Conservation (phyloP, 257 asterid genomes). For the Solanum acaule region DNA sequence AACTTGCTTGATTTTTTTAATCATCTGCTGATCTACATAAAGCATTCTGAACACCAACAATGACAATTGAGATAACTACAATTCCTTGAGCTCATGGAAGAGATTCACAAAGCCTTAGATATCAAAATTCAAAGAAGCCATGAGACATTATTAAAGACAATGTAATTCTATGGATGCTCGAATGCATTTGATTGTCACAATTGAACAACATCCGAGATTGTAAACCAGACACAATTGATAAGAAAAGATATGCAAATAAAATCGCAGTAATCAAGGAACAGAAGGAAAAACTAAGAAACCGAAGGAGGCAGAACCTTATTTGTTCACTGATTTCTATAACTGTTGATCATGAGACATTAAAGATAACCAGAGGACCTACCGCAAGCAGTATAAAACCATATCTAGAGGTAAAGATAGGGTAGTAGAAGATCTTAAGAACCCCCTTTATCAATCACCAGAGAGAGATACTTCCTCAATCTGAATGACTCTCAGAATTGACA, state of each 20-base stretch:
- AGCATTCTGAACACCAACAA: neutral
- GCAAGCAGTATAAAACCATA: neutral
- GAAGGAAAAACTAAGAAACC: neutral
- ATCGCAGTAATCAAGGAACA: neutral
- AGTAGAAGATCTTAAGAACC: neutral
- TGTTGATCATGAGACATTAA: neutral
- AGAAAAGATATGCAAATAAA: neutral
- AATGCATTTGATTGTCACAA: neutral
- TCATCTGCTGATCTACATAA: neutral
- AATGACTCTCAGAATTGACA: neutral
- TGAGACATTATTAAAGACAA: neutral
- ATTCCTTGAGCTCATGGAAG: neutral
- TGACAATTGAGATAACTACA: neutral
- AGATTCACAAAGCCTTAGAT: neutral
- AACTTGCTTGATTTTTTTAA: neutral
- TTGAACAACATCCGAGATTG: neutral
- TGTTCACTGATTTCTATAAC: neutral
- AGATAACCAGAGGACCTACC: neutral
- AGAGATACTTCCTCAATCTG: neutral
- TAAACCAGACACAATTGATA: neutral
- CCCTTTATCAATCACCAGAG: neutral
- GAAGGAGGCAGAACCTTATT: neutral
- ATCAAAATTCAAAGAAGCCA: neutral
- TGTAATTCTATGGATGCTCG: neutral
- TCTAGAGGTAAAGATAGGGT: neutral